Evolutionary conservation across 1,284 basidiomycete genomes (phyloP).

Genomic region (Sparassis latifolia): DNA sequence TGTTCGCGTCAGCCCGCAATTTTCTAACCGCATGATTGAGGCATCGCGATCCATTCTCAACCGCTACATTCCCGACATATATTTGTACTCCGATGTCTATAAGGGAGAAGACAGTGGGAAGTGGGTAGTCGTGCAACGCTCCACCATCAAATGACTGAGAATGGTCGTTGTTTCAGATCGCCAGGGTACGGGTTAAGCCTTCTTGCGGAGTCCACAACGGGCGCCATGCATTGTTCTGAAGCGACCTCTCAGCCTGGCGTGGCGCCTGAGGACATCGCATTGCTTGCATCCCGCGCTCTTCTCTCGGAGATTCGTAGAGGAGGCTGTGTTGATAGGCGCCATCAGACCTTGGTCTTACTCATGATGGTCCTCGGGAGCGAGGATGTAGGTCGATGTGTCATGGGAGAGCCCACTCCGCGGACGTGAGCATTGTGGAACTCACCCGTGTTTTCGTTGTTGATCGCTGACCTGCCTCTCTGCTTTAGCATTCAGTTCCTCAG

Average conservation of each 20-base stretch:
- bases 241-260: slow-evolving; percentile 71
- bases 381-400: slow-evolving; percentile 86
- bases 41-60: slow-evolving; percentile 88
- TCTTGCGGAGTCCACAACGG: slow-evolving; percentile 89
- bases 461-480: slow-evolving; percentile 1
- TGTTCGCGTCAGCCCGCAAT: slow-evolving; percentile 93
- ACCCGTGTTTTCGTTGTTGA: background rate
- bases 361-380: slow-evolving; percentile 95
- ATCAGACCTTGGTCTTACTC: slow-evolving; percentile 84
- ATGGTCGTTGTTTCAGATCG: slow-evolving; percentile 47
- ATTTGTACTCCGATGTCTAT: slow-evolving; percentile 97
- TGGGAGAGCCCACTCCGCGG: slow-evolving; percentile 76
- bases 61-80: slow-evolving; percentile 96
- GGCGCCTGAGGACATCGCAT: slow-evolving; percentile 90
- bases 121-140: slow-evolving; percentile 36
- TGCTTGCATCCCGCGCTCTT: slow-evolving; percentile 72
- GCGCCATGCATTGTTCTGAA: slow-evolving; percentile 85
- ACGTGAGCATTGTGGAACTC: slow-evolving; percentile 52
- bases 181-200: slow-evolving; percentile 94
- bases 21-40: slow-evolving; percentile 97
- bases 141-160: background rate
- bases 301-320: slow-evolving; percentile 76
- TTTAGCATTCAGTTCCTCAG: slow-evolving; percentile 84
- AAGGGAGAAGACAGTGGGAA: slow-evolving; percentile 97
- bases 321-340: slow-evolving; percentile 88